Base-by-base conservation (phyloP, 345 rosid species). In the Rhodamnia rubescens region DNA sequence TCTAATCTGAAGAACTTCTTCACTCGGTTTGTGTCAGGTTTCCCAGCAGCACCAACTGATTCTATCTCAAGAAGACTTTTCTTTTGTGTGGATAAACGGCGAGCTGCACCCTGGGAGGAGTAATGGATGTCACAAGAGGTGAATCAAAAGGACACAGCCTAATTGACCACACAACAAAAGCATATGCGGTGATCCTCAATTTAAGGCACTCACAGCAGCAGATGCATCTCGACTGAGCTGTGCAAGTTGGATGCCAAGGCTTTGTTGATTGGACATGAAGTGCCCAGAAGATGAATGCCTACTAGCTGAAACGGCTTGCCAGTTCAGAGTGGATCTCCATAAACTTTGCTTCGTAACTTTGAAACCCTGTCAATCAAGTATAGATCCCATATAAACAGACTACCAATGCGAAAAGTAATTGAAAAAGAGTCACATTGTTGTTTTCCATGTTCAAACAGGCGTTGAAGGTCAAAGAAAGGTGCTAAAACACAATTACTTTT, bases 141-240 rank as follows among this genome's bases (percentile, higher is more conserved):
- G 61, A 74, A 81, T 78, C 40, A 74, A 69, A 32, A 1, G 26
- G 78, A 21, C 47, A 32, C 47, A 8, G 44, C 26, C 78, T 32
- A 69, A 29, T 42, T 83, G 74, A 54, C 32, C 64, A 53, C 54
- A 47, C 75, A 50, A 10, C 49, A 49, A 42, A 83, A 52, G 13
- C 27, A 50, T 55, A 47, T 16, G 54, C n/a, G 44, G 20, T 53
- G 32, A 52, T 36, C 15, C 74, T 44, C 44, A 52, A 52, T 64
- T 20, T 36, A 81, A 22, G 58, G 59, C 61, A 92, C 96, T 95
- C 88, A 98, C 99, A 84, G 99, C 99, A 85, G 99, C 99, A 85
- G 99, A 98, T 87, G 99, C 99, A 92, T 98, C 99, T 88, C 98
- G 93, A 84, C 99, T 91, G 86, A 96, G 98, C 92, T 96, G 99